Base-by-base conservation (phyloP, 768 basidiomycete genomes). In the Bullera alba region DNA sequence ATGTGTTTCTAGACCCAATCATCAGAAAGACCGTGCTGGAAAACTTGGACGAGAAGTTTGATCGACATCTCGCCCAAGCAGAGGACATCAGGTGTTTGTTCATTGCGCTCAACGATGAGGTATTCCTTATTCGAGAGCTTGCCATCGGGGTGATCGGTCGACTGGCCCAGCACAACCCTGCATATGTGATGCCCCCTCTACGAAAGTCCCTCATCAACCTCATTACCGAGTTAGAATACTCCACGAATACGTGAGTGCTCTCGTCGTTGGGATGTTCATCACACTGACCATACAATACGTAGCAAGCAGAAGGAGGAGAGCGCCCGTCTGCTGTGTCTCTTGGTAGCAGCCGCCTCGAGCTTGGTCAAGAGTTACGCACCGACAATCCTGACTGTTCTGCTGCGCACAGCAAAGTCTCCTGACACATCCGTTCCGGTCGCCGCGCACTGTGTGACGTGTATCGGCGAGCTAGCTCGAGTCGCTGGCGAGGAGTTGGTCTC, bases 41-140 rank as follows among this genome's bases (percentile, higher is more conserved):
- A 1, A 83, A 84, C 3, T 77, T 99, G 27, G 89, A 95, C 65
- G 85, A 91, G 54, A 83, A 88, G 19, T 97, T 99, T 59, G 95
- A 99, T 69, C 87, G 89, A 54, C 92, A 99, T 69, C 80, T 99
- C 17, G 87, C 95, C 2, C 95, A 97, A 73, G 91, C 93, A 0
- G 95, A 97, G 74, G 92, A 96, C 66, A 91, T 99, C n/a, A 82
- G 92, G 14, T 92, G 88, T 10, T 77, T 99, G 14, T 97, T 97
- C 75, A 89, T 97, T 57, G 95, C 92, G 0, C 78, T 99, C 41
- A 97, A 97, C 65, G 95, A 99, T 63, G 95, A 97, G 67, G 84
- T 86, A 5, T 96, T 92, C 72, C 85, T 86, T 42, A 95, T 95
- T 67, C 83, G 95, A 19, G 82, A 89, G 23, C 82, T 84, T n/a